Evolutionary conservation across 2,329 filamentous ascomycete species (phyloP), one percentile per base, ranked within the genome.

Genomic region (Aureobasidium sp.): DNA sequence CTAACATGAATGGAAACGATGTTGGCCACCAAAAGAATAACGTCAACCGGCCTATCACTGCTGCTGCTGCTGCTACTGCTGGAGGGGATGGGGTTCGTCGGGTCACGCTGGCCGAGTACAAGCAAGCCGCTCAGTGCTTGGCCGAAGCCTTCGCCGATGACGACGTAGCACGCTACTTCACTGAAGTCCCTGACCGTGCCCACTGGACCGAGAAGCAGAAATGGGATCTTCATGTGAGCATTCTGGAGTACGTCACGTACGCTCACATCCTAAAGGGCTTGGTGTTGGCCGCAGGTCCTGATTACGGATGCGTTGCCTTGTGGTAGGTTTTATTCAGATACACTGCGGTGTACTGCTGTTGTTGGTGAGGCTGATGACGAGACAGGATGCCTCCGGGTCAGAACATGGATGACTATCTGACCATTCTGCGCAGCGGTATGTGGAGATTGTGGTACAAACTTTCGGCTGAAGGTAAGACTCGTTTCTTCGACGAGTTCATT

Each of bases 91-190:
- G 77, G 57, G 81, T 90, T 67, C 87, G 89, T 65, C 73, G 82
- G 63, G 77, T 92, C 66, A 77, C 78, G 65, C 81, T 86, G 69
- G 77, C 81, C 62, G 88, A 92, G 75, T 88, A 85, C 77, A 85
- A 85, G 71, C 82, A 85, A 71, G 89, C 88, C 36, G 88, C 86
- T 30, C 77, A 82, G 39, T 86, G 86, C 69, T 82, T 95, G 67
- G 87, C 90, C 50, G 85, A 90, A 71, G 87, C 90, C 65, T 94
- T 95, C 76, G 85, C 83, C 62, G 79, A 85, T 64, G 90, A 94
- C 73, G 83, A 89, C 62, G 82, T 91, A 65, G 85, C 86, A 64
- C 81, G 83, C 72, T 94, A 93, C 76, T 85, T 91, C 68, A 79
- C 92, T 68, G 84, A 89, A 69, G 84, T 85, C 49, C 84, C 87